phyloP scores from a whole-genome alignment of 1,139 yeast species.

The Pichia sp. region DNA sequence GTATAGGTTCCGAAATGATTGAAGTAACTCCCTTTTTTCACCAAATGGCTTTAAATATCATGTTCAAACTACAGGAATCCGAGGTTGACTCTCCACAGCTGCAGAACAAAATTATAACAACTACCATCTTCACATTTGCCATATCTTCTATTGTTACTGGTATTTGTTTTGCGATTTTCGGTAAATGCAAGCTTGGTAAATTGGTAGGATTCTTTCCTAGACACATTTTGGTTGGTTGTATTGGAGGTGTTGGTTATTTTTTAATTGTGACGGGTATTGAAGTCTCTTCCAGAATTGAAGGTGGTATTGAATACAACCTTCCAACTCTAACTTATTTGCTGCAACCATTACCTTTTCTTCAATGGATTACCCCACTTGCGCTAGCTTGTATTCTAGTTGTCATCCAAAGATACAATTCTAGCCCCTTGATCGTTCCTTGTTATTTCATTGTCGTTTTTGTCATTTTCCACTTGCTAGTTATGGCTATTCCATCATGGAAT shows the following conservation, averaged over 20 bases:
- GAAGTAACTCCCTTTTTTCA: slow-evolving; percentile 98
- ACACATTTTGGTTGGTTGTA: slow-evolving; percentile 92
- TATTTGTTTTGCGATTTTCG: slow-evolving; percentile 63
- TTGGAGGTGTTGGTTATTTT: slow-evolving; percentile 97
- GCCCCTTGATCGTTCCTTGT: slow-evolving; percentile 73
- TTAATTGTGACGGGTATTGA: slow-evolving; percentile 85
- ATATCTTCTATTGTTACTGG: slow-evolving; percentile 83
- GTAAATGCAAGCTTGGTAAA: slow-evolving; percentile 72
- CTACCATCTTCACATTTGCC: slow-evolving; percentile 83
- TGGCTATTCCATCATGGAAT: slow-evolving; percentile 56
- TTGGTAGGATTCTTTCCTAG: slow-evolving; percentile 93
- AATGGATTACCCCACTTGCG: slow-evolving; percentile 66
- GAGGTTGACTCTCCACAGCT: slow-evolving; percentile 30
- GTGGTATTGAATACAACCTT: slow-evolving; percentile 58
- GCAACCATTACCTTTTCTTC: slow-evolving; percentile 36
- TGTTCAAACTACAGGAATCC: slow-evolving; percentile 38
- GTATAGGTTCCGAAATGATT: slow-evolving; percentile 96
- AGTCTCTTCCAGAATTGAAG: slow-evolving; percentile 73
- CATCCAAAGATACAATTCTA: slow-evolving; percentile 58
- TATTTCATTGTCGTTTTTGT: slow-evolving; percentile 68
- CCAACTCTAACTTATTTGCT: slow-evolving; percentile 43
- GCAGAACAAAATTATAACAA: slow-evolving; percentile 59
- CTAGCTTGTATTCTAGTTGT: slow-evolving; percentile 53
- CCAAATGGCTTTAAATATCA: slow-evolving; percentile 76
- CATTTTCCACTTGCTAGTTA: slow-evolving; percentile 59